Base-by-base conservation (phyloP, 2,329 filamentous ascomycete species). In the Alternaria ventricosa region DNA sequence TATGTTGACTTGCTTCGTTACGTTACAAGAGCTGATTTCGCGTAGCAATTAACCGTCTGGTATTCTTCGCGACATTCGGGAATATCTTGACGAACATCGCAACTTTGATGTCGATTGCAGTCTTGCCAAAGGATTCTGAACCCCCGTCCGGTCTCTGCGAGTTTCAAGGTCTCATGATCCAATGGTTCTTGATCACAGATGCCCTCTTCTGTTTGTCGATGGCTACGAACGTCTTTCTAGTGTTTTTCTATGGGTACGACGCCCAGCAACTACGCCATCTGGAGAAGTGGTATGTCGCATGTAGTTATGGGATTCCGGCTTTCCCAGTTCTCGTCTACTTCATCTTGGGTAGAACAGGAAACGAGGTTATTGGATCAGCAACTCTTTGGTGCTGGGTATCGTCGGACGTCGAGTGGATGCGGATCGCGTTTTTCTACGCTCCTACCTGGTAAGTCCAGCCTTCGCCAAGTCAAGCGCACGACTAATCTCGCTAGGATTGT, bases 61-160 rank as follows among this genome's bases (percentile, higher is more conserved):
- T 95, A 10, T 95, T 96, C 78, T 96, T 91, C 77, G 92, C 93
- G 7, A 91, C 91, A 0, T 91, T 92, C 74, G 93, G 92, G 9
- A 96, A 97, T 73, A 85, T 95, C 71, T 84, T 94, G 79, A 88
- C 88, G 65, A 95, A 93, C 76, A 86, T 93, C 18, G 92, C 89
- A 1, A 94, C 92, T 0, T 79, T 95, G 33, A 92, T 95, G 73
- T 89, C 90, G 0, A 85, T 87, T 36, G 84, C 86, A 1, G 91
- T 88, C 43, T 80, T 92, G 7, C 68, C 74, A 3, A 13, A 36
- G 0, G 54, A 46, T 11, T 27, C 59, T 1, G 22, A 74, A 3
- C 79, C 84, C 1, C 66, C 81, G 15, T 85, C 84, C 0, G 84
- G 87, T 2, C 79, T 94, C 6, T 96, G 92, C 75, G 89, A 93